A percentile compares a stretch with the other conserved stretches of the same genome.
Evolutionary conservation across 1,139 yeast genomes (phyloP).

Genomic region (Blastobotrys petasosporus): DNA sequence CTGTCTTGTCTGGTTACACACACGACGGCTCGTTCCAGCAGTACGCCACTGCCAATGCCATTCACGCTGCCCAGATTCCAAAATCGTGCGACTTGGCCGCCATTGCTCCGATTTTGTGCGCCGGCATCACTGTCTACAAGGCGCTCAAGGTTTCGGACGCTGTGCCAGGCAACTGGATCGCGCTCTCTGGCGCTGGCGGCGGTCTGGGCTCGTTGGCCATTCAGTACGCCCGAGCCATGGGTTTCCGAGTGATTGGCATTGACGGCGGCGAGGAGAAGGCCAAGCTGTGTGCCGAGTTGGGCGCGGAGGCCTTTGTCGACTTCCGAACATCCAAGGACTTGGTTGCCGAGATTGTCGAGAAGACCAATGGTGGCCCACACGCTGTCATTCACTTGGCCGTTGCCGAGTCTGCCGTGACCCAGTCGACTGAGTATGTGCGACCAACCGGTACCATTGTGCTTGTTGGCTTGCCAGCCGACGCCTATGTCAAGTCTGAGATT

Average conservation of each 20-base stretch:
- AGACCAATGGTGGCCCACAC: conserved; percentile 73
- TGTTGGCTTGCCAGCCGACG: conserved; percentile 75
- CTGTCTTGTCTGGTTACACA: conserved; percentile 71
- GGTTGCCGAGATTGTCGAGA: conserved; percentile 44
- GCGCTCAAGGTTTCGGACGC: conserved; percentile 67
- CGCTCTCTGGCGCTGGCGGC: conserved; percentile 79
- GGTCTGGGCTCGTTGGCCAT: conserved; percentile 78
- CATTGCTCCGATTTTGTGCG: conserved; percentile 72
- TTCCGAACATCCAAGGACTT: conserved; percentile 43
- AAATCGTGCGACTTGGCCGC: conserved; percentile 63
- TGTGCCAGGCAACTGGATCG: conserved; percentile 71
- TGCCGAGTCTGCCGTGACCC: conserved; percentile 64
- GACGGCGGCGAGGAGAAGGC: conserved; percentile 70
- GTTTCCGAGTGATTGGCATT: conserved; percentile 67
- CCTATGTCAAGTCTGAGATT: conserved; percentile 55
- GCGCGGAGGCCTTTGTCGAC: conserved; percentile 69
- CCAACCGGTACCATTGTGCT: conserved; percentile 71
- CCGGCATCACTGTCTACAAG: conserved; percentile 81
- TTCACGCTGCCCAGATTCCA: conserved; percentile 77
- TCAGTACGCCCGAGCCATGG: conserved; percentile 81
- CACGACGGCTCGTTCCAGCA: conserved; percentile 83
- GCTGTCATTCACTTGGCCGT: conserved; percentile 78
- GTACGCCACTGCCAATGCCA: conserved; percentile 79
- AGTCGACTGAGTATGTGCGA: conserved; percentile 65
- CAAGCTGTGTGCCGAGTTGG: conserved; percentile 48